Conservation (phyloP, 225 moss, liverwort and hornwort species). For the Lunularia cruciata region DNA sequence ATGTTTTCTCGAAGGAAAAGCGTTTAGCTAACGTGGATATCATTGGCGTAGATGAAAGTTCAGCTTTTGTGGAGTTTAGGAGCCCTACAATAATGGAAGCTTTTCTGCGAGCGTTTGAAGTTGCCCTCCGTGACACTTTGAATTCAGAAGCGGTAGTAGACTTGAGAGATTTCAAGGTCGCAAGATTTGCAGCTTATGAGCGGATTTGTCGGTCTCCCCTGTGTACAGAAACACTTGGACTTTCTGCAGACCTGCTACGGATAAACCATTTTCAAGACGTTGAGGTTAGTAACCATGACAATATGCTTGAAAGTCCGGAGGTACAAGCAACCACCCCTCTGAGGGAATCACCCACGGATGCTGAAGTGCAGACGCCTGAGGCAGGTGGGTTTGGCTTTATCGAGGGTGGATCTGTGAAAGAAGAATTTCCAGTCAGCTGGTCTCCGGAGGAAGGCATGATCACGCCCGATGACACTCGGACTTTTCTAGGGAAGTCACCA, state of each 20-base stretch:
- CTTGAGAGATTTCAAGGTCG: constrained; percentile 31
- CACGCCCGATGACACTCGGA: background rate
- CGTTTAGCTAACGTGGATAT: constrained; percentile 33
- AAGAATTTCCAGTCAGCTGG: background rate
- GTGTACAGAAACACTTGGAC: constrained; percentile 29
- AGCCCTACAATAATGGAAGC: constrained; percentile 28
- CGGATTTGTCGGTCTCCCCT: constrained; percentile 42
- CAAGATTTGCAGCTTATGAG: constrained; percentile 45
- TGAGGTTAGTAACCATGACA: background rate
- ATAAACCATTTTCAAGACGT: constrained; percentile 14
- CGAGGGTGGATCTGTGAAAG: background rate
- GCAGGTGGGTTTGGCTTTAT: background rate
- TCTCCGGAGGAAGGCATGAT: constrained; percentile 11
- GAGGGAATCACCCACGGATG: background rate
- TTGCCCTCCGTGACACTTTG: background rate
- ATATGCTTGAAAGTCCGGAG: background rate
- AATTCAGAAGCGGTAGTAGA: background rate
- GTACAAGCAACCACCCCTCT: background rate
- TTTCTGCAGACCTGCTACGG: constrained; percentile 40
- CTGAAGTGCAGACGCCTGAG: background rate
- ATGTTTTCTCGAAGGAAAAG: constrained; percentile 20
- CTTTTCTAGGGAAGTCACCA: background rate
- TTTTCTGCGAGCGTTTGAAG: constrained; percentile 27
- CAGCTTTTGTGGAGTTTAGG: constrained; percentile 45
- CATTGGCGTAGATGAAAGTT: constrained; percentile 32